Base-by-base conservation (phyloP, 2,329 filamentous ascomycete genomes). In the Cladophialophora exuberans region DNA sequence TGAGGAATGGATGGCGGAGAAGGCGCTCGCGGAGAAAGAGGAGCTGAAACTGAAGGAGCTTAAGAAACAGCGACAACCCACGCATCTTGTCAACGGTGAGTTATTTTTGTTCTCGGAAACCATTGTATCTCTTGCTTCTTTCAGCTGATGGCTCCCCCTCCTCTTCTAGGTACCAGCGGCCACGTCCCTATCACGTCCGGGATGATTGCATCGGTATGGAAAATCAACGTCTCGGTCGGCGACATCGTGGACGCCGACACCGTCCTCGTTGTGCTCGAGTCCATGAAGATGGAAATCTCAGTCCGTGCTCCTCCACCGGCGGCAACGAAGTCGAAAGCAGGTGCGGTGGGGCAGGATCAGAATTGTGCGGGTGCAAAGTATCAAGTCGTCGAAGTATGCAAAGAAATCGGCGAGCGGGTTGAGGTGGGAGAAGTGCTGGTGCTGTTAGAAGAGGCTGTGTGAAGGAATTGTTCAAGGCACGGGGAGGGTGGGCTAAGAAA, bases 241-340 rank as follows among this genome's bases (percentile, higher is more conserved):
- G 69, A 78, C 4, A 46, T 62, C 1, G 28, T 81, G 1, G 64
- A 71, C 6, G 67, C 71, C 7, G 73, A 72, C 4, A 17, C n/a
- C 18, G 22, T 30, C n/a, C 20, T 54, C 11, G 62, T 73, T 0
- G 69, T 77, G 0, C 67, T 82, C 3, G 80, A 82, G 52, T 79
- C 79, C 1, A 82, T 82, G 79, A 82, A 82, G 64, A 75, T 82
- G 71, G 80, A 82, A 59, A 78, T 82, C 53, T 69, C 70, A 10
- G 70, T 79, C 5, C 64, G 64, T n/a, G 60, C 64, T 2, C 52
- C 52, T 20, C 26, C 41, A n/a, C n/a, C n/a, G n/a, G n/a, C n/a
- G n/a, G n/a, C n/a, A n/a, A n/a, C n/a, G n/a, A n/a, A n/a, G n/a
- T n/a, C n/a, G n/a, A n/a, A n/a, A n/a, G n/a, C n/a, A n/a, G n/a